A percentile compares a stretch with the other conserved stretches of the same genome.
Evolutionary conservation across 192 early-diverging fungal species (phyloP).

Genomic region (Podila horticola): DNA sequence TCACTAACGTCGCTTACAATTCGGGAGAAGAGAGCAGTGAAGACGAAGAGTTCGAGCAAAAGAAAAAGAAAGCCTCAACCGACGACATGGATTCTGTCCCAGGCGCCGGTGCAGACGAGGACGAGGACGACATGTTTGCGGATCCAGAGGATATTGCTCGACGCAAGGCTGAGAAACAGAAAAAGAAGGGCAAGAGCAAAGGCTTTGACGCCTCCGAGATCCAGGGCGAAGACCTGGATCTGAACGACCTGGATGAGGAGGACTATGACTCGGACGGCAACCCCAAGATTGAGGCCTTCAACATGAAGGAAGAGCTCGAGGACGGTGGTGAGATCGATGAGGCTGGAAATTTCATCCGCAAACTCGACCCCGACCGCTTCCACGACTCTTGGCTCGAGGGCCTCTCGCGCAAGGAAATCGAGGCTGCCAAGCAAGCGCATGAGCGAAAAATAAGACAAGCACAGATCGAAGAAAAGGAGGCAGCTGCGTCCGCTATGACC

Average conservation of each 20-base stretch:
- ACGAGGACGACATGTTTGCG: constrained; percentile 74
- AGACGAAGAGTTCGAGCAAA: constrained; percentile 34
- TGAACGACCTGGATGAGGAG: constrained; percentile 54
- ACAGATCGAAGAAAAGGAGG: constrained; percentile 59
- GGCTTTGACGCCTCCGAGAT: constrained; percentile 52
- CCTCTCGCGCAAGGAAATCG: constrained; percentile 67
- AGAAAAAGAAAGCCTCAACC: constrained; percentile 23
- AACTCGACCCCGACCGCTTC: constrained; percentile 73
- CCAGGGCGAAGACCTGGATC: constrained; percentile 63
- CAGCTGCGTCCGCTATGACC: constrained; percentile 55
- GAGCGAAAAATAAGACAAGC: constrained; percentile 53
- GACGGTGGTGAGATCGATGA: constrained; percentile 76
- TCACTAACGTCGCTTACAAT: constrained; percentile 59
- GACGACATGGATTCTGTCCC: constrained; percentile 30
- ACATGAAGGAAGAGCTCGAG: constrained; percentile 80
- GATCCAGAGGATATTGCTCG: constrained; percentile 22
- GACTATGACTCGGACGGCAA: constrained; percentile 69
- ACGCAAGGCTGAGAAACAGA: constrained; percentile 20
- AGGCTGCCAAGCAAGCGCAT: constrained; percentile 62
- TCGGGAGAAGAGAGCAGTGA: constrained; percentile 51
- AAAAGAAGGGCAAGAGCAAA: constrained; percentile 24
- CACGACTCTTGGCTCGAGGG: constrained; percentile 80
- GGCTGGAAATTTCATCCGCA: constrained; percentile 77
- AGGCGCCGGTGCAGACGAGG: constrained; percentile 35
- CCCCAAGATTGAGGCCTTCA: constrained; percentile 75